Conservation (phyloP, 139 green algal species). For the Chara braunii region DNA sequence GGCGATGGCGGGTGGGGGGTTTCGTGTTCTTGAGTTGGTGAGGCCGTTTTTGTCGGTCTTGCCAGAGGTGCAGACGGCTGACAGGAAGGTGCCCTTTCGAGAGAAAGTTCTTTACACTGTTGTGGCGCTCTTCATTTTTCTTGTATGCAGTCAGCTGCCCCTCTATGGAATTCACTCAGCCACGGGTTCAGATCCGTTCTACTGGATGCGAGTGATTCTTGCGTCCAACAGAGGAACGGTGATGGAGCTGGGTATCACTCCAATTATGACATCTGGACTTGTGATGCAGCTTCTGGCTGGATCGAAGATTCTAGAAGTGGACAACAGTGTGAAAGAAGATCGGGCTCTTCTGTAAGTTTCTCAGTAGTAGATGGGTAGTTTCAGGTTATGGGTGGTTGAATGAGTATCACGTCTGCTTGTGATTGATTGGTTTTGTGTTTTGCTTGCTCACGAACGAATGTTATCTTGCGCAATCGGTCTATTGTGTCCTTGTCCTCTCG, state of each 20-base stretch:
- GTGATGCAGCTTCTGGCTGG: conserved; percentile 95
- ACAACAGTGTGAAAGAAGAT: conserved; percentile 93
- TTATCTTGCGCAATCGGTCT: no score
- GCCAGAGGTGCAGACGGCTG: conserved; percentile 67
- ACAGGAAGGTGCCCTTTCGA: conserved; percentile 67
- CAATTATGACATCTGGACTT: conserved; percentile 92
- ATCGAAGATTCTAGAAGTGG: conserved; percentile 96
- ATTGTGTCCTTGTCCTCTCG: no score
- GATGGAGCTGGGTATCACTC: conserved; percentile 97
- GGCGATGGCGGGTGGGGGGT: conserved; percentile 38
- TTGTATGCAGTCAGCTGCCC: conserved; percentile 94
- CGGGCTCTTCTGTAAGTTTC: conserved; percentile 73
- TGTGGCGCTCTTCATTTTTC: conserved; percentile 91
- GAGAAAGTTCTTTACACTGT: conserved; percentile 86
- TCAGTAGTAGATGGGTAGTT: no score
- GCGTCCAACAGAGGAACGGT: conserved; percentile 88
- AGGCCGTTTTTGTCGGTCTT: conserved; percentile 77
- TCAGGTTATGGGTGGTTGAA: background rate
- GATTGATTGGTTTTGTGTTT: background rate
- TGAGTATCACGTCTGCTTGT: background rate
- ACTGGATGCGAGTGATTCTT: conserved; percentile 97
- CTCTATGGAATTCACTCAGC: conserved; percentile 93
- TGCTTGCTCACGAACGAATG: no score
- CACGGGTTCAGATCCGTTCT: conserved; percentile 85
- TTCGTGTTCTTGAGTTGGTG: conserved; percentile 72